Base-by-base conservation (phyloP, 2,329 filamentous ascomycete species). In the Rhynchosporium agropyri region DNA sequence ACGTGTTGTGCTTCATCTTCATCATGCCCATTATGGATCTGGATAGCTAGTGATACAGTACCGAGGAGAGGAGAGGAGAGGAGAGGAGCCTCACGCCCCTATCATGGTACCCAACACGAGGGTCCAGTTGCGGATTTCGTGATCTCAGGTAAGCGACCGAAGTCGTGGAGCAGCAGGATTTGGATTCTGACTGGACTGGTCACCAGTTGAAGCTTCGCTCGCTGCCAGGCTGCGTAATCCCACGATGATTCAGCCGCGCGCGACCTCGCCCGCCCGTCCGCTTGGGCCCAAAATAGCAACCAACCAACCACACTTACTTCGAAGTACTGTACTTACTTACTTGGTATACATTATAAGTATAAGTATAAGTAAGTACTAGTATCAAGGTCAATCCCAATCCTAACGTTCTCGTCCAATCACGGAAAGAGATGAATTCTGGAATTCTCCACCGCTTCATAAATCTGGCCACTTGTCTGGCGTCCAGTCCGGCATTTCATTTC, bases 401-500 rank as follows among this genome's bases (percentile, higher is more conserved):
- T 33, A 42, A 40, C 51, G 26, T 36, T 26, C 7, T 10, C 10
- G 28, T 42, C 51, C 51, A 54, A 54, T 54, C 51, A 54, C 51
- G n/a, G n/a, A 6, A 36, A 36, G 5, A 36, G 2, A 36, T 36
- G 33, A 36, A 36, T 6, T 36, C 33, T 36, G n/a, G n/a, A 54
- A 54, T 40, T 54, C 10, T 28, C n/a, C 8, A 36, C 26, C 10
- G n/a, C 8, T 46, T 10, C 28, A 12, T 20, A 7, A 26, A 10
- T 54, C 33, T 42, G 51, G 51, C 51, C 51, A 54, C 51, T 54
- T 54, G 51, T 54, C 20, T 20, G 20, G 1, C 51, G 33, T 54
- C 51, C 51, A 54, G 36, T 54, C 51, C 51, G 42, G 36, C 36
- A 54, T 54, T 54, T 29, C 33, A 36, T 53, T 38, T 9, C 50